Conservation (phyloP, 1,284 basidiomycete species). For the Malassezia restricta region DNA sequence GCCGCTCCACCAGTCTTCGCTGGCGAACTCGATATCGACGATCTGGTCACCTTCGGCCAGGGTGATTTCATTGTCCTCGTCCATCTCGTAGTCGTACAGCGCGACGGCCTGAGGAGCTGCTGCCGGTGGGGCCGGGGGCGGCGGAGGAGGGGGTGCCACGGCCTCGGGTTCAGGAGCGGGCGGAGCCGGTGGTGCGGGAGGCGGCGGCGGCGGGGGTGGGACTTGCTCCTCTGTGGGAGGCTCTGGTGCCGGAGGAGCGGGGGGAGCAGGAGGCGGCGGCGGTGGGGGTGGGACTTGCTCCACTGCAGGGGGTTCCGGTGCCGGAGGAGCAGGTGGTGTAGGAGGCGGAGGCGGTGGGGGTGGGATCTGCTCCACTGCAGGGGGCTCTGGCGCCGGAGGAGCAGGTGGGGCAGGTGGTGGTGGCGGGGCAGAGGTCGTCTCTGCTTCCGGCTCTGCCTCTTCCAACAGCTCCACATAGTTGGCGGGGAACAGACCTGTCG, state of each 20-base stretch:
- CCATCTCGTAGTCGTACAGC: constrained; percentile 44
- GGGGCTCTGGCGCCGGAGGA: constrained; percentile 12
- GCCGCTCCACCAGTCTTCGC: constrained; percentile 45
- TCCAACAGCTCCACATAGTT: constrained; percentile 39
- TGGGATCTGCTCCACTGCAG: not conserved
- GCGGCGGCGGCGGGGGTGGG: constrained; percentile 12
- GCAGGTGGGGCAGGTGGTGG: constrained; percentile 16
- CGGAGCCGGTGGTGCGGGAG: constrained; percentile 11
- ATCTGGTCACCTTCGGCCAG: constrained; percentile 41
- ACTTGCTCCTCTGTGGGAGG: not conserved
- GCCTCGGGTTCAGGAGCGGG: constrained; percentile 7
- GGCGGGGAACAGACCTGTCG: constrained; percentile 40
- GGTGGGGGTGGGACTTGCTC: constrained; percentile 14
- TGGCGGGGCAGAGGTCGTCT: constrained; percentile 11
- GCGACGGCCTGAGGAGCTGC: constrained; percentile 27
- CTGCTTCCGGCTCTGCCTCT: constrained; percentile 1
- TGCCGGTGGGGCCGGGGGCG: constrained; percentile 13
- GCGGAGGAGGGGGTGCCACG: constrained; percentile 14
- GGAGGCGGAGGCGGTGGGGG: constrained; percentile 19
- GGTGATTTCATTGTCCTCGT: constrained; percentile 40
- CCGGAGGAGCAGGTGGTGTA: constrained; percentile 15
- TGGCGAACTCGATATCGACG: constrained; percentile 39
- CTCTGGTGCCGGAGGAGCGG: constrained; percentile 10
- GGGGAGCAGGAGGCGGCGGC: constrained; percentile 17
- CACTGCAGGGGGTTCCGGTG: not conserved